phyloP scores from a whole-genome alignment of 2,329 filamentous ascomycete species.

The Macrophomina tecta region DNA sequence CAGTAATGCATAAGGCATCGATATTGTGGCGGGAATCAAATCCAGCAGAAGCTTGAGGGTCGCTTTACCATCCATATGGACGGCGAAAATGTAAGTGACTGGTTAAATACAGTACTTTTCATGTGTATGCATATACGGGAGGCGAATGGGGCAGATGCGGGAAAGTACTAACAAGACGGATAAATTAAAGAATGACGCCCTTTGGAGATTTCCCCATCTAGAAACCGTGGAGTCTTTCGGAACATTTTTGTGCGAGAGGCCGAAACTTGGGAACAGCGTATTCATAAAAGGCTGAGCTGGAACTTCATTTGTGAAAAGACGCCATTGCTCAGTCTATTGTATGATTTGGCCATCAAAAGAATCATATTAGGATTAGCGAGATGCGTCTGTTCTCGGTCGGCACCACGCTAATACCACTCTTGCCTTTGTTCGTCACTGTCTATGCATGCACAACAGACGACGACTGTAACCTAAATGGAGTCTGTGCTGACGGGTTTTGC shows the following conservation, averaged over 20 bases:
- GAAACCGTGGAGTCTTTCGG: neutral
- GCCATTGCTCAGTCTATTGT: no score
- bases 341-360: neutral
- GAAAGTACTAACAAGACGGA: neutral
- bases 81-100: no score
- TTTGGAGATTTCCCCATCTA: neutral
- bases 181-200: neutral
- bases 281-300: neutral
- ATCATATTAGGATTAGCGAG: neutral
- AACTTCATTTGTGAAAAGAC: no score
- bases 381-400: neutral
- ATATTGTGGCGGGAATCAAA: no score
- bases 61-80: no score
- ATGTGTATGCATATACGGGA: neutral
- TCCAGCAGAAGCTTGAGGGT: no score
- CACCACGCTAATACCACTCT: neutral
- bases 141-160: neutral
- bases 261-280: neutral
- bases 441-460: conserved; percentile 38
- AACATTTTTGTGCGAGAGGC: neutral
- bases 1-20: no score
- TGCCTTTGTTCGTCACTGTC: neutral
- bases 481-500: conserved; percentile 38
- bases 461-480: conserved; percentile 50
- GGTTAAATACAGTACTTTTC: no score